A percentile compares a stretch with the other conserved stretches of the same genome.
phyloP scores from a whole-genome alignment of 2,329 filamentous ascomycete genomes.

The Epichloe festucae region DNA sequence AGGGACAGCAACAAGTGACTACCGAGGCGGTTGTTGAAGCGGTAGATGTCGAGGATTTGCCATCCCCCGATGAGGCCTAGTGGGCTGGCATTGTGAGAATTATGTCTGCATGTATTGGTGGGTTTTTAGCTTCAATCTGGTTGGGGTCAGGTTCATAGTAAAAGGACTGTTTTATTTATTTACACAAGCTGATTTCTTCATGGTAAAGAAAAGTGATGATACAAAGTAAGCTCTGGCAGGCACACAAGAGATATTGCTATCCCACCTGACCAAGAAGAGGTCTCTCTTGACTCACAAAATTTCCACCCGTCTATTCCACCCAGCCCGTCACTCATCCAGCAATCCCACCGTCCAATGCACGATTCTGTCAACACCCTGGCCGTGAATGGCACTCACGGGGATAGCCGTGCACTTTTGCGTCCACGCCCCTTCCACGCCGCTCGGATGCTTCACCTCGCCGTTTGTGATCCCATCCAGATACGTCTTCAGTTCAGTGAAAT shows the following conservation, averaged over 20 bases:
- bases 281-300: no score
- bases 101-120: background rate
- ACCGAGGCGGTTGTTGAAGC: conserved; percentile 12
- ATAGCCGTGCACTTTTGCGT: conserved; percentile 53
- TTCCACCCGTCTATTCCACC: background rate
- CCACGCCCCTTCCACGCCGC: conserved; percentile 46
- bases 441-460: conserved; percentile 58
- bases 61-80: conserved; percentile 17
- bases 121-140: background rate
- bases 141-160: no score
- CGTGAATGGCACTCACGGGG: conserved; percentile 80
- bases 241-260: no score
- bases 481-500: conserved; percentile 54
- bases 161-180: no score
- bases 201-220: no score
- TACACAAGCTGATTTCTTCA: no score
- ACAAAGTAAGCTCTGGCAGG: no score
- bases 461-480: conserved; percentile 58
- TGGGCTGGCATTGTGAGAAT: background rate
- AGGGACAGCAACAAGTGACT: conserved; percentile 19
- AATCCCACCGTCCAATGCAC: conserved; percentile 60
- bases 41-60: conserved; percentile 24
- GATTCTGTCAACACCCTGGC: conserved; percentile 67
- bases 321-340: conserved; percentile 33
- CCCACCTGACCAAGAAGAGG: no score